These are phyloP conservation scores for Gossypium rotundifolium DNA, from an alignment of 345 rosid genomes.

Conservation along the genomic window DNA sequence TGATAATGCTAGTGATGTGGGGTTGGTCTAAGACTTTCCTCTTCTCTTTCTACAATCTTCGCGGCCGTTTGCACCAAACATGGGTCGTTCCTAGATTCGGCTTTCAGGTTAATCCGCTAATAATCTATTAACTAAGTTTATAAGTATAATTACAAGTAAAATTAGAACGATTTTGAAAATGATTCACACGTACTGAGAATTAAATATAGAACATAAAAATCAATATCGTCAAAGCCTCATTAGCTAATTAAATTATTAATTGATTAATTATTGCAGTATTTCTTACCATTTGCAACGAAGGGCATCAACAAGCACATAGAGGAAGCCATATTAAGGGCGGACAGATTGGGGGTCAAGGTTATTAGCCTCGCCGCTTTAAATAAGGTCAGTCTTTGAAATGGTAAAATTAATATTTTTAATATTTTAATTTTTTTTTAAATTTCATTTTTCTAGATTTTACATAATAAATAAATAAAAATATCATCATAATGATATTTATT, in stretches of 20 bases:
- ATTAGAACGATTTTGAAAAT: too few species aligned
- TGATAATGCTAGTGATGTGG: slow-evolving; percentile 62
- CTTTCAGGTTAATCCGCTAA: slow-evolving; percentile 50
- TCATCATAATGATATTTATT: too few species aligned
- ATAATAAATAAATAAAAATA: too few species aligned
- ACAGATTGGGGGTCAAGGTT: slow-evolving; percentile 78
- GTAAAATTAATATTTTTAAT: too few species aligned
- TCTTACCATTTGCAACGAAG: slow-evolving; percentile 79
- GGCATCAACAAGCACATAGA: slow-evolving; percentile 86
- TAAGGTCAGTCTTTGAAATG: slow-evolving; percentile 36
- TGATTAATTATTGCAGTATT: slow-evolving; percentile 52
- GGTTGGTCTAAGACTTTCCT: slow-evolving; percentile 65
- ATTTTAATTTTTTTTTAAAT: background rate
- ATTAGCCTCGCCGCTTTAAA: slow-evolving; percentile 94
- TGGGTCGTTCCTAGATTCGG: slow-evolving; percentile 91
- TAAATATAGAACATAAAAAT: too few species aligned
- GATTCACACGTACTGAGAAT: too few species aligned
- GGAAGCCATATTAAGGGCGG: slow-evolving; percentile 71
- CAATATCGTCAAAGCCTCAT: background rate
- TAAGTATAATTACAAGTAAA: too few species aligned
- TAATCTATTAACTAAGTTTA: background rate
- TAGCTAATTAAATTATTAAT: background rate
- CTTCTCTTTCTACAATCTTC: slow-evolving; percentile 50
- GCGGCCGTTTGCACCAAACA: slow-evolving; percentile 61
- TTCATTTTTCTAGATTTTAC: background rate